Base-by-base conservation (phyloP, 768 basidiomycete species). In the Cubamyces lactineus region DNA sequence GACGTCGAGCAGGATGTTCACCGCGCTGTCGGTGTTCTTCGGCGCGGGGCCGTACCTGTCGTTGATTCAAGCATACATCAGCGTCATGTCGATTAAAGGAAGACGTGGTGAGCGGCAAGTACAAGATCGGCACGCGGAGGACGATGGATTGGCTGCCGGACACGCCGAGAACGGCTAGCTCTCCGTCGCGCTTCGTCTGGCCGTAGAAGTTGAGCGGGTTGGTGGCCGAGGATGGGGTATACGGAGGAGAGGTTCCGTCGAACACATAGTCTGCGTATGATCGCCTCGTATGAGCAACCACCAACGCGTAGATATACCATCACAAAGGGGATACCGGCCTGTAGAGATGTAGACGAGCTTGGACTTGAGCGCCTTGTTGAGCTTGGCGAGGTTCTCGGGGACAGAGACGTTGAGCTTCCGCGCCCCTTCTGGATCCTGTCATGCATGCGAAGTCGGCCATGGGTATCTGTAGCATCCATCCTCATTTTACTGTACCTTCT, bases 191-290 rank as follows among this genome's bases (percentile, higher is more conserved):
- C 74, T 99, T 99, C 3, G 91, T 89, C 67, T 82, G 76, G 1
- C 94, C 96, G 71, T 99, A 99, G 16, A 91, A 77, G 57, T 99
- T 91, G 39, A 98, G 76, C 0, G 96, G 96, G 70, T 94, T 92
- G 13, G 92, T 84, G 34, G 74, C 70, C 15, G 88, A 85, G 7
- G 80, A 79, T 0, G 93, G 89, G 6, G 83, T 80, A 77, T 99
- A 99, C 0, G 95, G 94, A 3, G 96, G 93, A 1, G 88, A 86
- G n/a, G 83, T 87, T 1, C 96, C 96, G 65, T 96, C 93, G 70
- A 98, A 98, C 16, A 99, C 94, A 75, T 98, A 98, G 75, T 99
- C 95, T 89, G 66, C 28, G 28, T 28, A 28, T 28, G 28, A 7
- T 28, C 28, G 28, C 28, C 7, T n/a, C 28, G 28, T 28, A 28